Conservation (phyloP, 441 rosid species). For the Mallotus japonicus region DNA sequence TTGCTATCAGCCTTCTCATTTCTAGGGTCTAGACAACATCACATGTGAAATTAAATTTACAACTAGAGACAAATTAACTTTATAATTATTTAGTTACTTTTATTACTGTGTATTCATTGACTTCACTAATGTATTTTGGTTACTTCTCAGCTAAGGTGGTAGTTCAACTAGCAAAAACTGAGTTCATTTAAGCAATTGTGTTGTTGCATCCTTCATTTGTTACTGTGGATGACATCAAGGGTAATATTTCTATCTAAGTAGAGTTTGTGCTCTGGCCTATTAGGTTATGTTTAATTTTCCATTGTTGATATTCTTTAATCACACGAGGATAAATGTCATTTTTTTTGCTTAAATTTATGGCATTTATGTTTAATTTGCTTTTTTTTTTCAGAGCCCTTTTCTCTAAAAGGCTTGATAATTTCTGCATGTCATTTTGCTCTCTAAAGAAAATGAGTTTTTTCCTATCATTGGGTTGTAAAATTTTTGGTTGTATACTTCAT, state of each 20-base stretch:
- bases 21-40: not conserved
- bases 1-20: not conserved
- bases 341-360: not conserved
- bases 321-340: not conserved
- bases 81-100: not conserved
- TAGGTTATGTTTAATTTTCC: not conserved
- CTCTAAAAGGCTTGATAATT: too few species aligned
- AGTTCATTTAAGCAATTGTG: constrained; percentile 59
- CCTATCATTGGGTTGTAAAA: too few species aligned
- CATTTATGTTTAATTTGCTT: not conserved
- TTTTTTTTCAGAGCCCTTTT: not conserved
- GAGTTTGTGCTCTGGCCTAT: not conserved
- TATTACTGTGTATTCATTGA: not conserved
- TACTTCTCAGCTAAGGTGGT: constrained; percentile 65
- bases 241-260: constrained; percentile 33
- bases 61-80: not conserved
- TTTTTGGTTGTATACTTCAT: too few species aligned
- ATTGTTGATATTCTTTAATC: not conserved
- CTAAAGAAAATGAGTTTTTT: too few species aligned
- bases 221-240: constrained; percentile 61
- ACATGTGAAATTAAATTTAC: not conserved
- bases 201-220: constrained; percentile 77
- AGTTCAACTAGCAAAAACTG: constrained; percentile 56
- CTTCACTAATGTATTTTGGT: constrained; percentile 6
- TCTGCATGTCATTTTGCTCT: too few species aligned